Base-by-base conservation (phyloP, 2,329 filamentous ascomycete species). In the Arthrinium phaeospermum region DNA sequence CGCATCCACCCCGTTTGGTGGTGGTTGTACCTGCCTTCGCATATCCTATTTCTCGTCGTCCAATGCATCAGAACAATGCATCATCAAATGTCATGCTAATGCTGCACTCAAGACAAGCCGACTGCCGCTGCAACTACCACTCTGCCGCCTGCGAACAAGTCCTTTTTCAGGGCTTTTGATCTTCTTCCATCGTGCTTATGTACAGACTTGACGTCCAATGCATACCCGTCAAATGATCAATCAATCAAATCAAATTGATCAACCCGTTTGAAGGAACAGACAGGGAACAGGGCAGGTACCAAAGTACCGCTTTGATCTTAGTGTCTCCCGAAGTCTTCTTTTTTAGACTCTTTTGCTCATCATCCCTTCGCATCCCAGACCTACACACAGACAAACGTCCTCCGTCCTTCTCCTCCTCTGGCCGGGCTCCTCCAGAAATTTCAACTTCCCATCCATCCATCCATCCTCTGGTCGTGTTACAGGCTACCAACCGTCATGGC, bases 391-490 rank as follows among this genome's bases (percentile, higher is more conserved):
- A 64, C 57, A 7, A 30, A 64, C 57, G 57, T 64, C 57, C 57
- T 64, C 57, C 53, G 53, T 61, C 53, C 30, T 61, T 22, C 53
- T 61, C 53, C 53, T 61, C 53, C 24, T 53, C 24, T 53, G 12
- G 27, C 19, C 57, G 34, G 22, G 57, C 57, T 64, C 57, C 57
- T 64, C 45, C 44, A 68, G 67, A 64, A 68, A 68, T 46, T 49
- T 74, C 71, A 61, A 67, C 67, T 47, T 71, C 67, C 72, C 69
- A 64, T 70, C 69, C 68, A 51, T 47, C 45, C 68, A 47, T 69
- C 68, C 45, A 71, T 87, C 86, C 81, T n/a, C 46, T 49, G 46
- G 7, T 64, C n/a, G 30, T 68, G 44, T 46, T 68, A 46, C 67
- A 68, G n/a, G 57, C 57, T 64, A 64, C 57, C 57, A 41, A 72